Evolutionary conservation across 805 yeast species (phyloP), one percentile per base, ranked within the genome.

Genomic region (Lipomyces chichibuensis): DNA sequence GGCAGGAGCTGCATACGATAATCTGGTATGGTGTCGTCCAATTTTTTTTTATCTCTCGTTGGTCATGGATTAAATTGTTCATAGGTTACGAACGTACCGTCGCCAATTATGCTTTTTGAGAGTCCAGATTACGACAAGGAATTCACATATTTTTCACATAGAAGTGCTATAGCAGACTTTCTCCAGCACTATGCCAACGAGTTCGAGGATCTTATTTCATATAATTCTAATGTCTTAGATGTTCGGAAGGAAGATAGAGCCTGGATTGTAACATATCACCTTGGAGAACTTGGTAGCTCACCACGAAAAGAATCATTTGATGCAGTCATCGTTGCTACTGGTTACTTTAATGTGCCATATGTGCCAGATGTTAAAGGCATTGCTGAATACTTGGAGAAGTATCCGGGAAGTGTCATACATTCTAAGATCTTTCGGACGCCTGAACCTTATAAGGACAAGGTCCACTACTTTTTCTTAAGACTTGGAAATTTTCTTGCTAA

Each of bases 61-160:
- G 52, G n/a, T 57, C 43, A 33, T n/a, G 33, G 25, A 2, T 8
- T 32, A 8, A 25, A 17, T 11, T 4, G 17, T 52, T 14, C 3
- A 9, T 27, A 68, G 71, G 53, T 88, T 74, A 89, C 96, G 6
- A 91, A 91, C 74, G 84, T 90, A 32, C 86, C 87, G 39, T 81
- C 82, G 57, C 80, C 80, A 37, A 75, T 90, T 60, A 91, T 92
- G 97, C 87, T 85, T 62, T 91, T 83, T 72, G 81, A 82, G 56
- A 84, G 80, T 58, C 76, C 77, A 37, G 86, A 86, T 14, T 88
- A 86, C 72, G 61, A 46, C 25, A 62, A 69, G n/a, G 62, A 59
- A 27, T 23, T 81, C 8, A 85, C 85, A 11, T 74, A 79, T 14
- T 92, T 87, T 73, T 90, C 93, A 0, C 77, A 79, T 14, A 83